These are phyloP conservation scores for Mortierella sp. DNA, from an alignment of 371 early-diverging fungal genomes.

Conservation along the genomic window DNA sequence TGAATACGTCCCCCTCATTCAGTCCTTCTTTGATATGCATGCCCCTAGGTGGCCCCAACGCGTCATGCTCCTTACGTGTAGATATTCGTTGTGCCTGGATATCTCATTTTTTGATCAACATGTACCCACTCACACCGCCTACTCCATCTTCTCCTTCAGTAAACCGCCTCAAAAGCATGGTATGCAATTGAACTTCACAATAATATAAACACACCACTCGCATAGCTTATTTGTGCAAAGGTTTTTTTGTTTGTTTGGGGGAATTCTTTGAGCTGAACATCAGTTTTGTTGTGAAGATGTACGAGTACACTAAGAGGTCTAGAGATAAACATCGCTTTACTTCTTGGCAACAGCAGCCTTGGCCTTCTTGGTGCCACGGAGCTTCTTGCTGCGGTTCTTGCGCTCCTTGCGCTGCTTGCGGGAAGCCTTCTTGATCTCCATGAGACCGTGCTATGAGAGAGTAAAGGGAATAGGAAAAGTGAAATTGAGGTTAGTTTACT, in stretches of 20 bases:
- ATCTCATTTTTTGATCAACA: not conserved
- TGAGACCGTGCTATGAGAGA: slow-evolving; percentile 76
- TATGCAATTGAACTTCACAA: too few relatives aligned
- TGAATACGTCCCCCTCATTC: not conserved
- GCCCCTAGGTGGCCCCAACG: not conserved
- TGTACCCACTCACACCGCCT: too few relatives aligned
- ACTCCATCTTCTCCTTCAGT: too few relatives aligned
- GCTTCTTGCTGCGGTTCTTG: slow-evolving; percentile 99
- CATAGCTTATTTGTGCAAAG: slow-evolving; percentile 1
- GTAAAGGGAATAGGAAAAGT: not conserved
- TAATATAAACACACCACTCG: too few relatives aligned
- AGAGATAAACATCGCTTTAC: slow-evolving; percentile 50
- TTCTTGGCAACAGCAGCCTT: slow-evolving; percentile 79
- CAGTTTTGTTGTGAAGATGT: slow-evolving; percentile 40
- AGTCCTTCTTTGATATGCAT: not conserved
- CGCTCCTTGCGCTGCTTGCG: slow-evolving; percentile 99
- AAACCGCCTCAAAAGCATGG: too few relatives aligned
- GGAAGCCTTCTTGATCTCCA: slow-evolving; percentile 82
- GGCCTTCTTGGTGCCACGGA: slow-evolving; percentile 97
- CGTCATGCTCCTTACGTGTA: not conserved
- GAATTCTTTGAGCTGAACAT: slow-evolving; percentile 33
- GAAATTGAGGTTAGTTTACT: not conserved
- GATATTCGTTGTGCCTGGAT: not conserved
- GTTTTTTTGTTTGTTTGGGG: not conserved
- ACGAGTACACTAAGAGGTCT: slow-evolving; percentile 37